Base-by-base conservation (phyloP, 352 stramenopile genomes). In the Halophytophthora polymorphica region DNA sequence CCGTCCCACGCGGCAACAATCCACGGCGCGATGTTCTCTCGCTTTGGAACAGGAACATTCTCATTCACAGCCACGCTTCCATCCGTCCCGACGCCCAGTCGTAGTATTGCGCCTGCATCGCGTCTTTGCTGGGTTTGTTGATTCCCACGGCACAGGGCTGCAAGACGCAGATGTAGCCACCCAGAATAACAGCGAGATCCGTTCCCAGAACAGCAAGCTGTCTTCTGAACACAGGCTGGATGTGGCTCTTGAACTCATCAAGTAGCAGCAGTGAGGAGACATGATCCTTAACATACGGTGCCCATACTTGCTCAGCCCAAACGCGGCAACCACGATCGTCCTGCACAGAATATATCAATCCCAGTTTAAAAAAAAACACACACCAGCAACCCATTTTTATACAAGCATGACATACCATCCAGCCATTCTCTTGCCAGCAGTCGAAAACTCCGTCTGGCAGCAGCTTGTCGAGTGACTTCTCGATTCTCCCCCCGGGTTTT, bases 231-330 rank as follows among this genome's bases (percentile, higher is more conserved):
- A 2, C 2, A 1, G 34, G 1, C 21, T 52, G 45, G 11, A 18
- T n/a, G 35, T 56, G 39, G 42, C 18, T 25, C 22, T 50, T 56
- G 17, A 56, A 56, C 23, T 53, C 36, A 23, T 39, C 46, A 33
- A 53, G 15, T 8, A 53, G 22, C 21, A 45, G 23, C 34, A 53
- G 18, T 5, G 36, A 45, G 15, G 21, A 29, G 13, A 18, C 2
- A 2, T 53, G 46, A 1, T 15, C 23, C 14, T 34, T 34, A 15
- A 53, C 46, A 34, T 53, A 45, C 5, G 22, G 46, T 38, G 34
- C 35, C 46, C 36, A 44, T 8, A 38, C 42, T 23, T 48, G 36
- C 22, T 48, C 42, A 18, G 36, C 34, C 46, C 46, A 53, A 38
- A 53, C 29, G 4, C 25, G 19, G 15, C 46, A 53, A 2, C 46